Base-by-base conservation (phyloP, 345 rosid genomes). In the Heritiera littoralis region DNA sequence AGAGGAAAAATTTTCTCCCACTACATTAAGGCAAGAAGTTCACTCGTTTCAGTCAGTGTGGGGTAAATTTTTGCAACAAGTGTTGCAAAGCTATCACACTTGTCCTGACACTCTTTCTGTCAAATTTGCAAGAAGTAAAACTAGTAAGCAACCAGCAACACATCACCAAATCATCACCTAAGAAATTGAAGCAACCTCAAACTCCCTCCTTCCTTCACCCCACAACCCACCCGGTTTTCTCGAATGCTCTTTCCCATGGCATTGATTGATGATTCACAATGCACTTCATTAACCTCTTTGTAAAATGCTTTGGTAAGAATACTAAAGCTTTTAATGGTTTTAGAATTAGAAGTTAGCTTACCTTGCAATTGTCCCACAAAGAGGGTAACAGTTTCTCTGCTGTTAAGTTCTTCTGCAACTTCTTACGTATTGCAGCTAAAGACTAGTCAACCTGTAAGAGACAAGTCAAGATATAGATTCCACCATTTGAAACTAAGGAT, bases 341-440 rank as follows among this genome's bases (percentile, higher is more conserved):
- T 66, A 13, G 51, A 52, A 67, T 58, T 32, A 77, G 73, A 28
- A 77, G 20, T 49, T 38, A 32, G 41, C 80, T 72, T 86, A 94
- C 98, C 98, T 96, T 96, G 94, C 97, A 94, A 86, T 96, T 94
- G 78, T 96, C 99, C 99, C 99, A 94, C 71, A 94, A 81, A 54
- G 98, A 96, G 45, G 99, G 97, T 66, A 96, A 83, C 76, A 94
- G 85, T 82, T 96, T 97, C 66, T 96, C 98, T 1, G 99, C 94
- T 59, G 95, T 87, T 66, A 96, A 85, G 87, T 89, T 94, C 90
- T 94, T 96, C 89, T 94, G 99, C 90, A 96, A 83, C 86, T 89
- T 96, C 83, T 96, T 96, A 72, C 91, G 92, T 98, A 96, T 96
- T n/a, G 92, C 88, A 63, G 87, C 85, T 40, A 96, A 86, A 58